These are phyloP conservation scores for Aureobasidium namibiae DNA, from an alignment of 2,329 filamentous ascomycete species.

Conservation along the genomic window DNA sequence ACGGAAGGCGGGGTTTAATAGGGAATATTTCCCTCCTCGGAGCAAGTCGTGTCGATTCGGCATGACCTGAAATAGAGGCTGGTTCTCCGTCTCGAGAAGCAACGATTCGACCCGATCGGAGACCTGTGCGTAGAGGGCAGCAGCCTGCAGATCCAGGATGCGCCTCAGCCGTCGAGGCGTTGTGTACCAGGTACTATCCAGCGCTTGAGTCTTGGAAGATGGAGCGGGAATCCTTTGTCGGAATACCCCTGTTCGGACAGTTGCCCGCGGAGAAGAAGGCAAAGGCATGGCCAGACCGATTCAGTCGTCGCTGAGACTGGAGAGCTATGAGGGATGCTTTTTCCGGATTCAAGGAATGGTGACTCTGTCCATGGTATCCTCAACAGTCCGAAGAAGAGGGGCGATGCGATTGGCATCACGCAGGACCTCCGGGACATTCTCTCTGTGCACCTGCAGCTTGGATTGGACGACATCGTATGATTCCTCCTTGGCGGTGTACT, in stretches of 20 bases:
- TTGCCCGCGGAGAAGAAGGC: not conserved
- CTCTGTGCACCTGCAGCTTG: slow-evolving; percentile 47
- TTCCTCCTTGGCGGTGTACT: slow-evolving; percentile 85
- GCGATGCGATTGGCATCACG: slow-evolving; percentile 72
- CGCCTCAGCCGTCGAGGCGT: slow-evolving; percentile 1
- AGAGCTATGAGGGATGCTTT: not conserved
- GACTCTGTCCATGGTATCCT: slow-evolving; percentile 51
- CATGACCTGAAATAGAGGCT: not conserved
- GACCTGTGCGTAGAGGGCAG: not conserved
- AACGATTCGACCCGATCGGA: not conserved
- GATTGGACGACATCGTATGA: slow-evolving; percentile 66
- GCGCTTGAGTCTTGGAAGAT: not conserved
- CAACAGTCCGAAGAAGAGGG: slow-evolving; percentile 61
- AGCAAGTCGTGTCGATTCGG: not conserved
- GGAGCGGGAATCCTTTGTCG: not conserved
- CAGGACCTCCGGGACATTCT: slow-evolving; percentile 68
- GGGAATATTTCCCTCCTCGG: not conserved
- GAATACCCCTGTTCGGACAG: not conserved
- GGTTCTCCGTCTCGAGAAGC: not conserved
- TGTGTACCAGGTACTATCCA: not conserved
- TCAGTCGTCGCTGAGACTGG: not conserved
- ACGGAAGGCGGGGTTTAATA: not conserved
- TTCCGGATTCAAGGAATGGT: slow-evolving; percentile 6
- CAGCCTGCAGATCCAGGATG: not conserved
- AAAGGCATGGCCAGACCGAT: not conserved